A percentile compares a stretch with the other conserved stretches of the same genome.
phyloP scores from a whole-genome alignment of 2,329 filamentous ascomycete genomes.

The Ilyonectria destructans region DNA sequence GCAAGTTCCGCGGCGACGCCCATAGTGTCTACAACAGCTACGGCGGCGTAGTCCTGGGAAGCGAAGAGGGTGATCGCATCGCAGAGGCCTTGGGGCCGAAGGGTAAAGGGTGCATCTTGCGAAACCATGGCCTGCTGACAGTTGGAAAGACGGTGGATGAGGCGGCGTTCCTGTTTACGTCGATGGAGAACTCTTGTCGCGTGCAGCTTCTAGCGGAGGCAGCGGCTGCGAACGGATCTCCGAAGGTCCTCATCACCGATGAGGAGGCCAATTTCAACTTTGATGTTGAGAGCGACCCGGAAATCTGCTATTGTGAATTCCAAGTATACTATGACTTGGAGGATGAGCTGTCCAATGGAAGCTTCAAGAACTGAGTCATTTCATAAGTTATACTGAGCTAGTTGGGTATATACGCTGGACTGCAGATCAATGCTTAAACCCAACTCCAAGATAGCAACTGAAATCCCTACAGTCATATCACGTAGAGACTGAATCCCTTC shows the following conservation, averaged over 20 bases:
- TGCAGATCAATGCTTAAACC: neutral
- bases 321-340: constrained; percentile 50
- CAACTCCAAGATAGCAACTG: neutral
- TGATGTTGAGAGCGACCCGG: constrained; percentile 48
- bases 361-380: constrained; percentile 41
- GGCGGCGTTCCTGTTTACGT: constrained; percentile 78
- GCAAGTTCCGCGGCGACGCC: constrained; percentile 73
- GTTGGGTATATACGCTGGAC: neutral
- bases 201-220: constrained; percentile 51
- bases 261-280: constrained; percentile 59
- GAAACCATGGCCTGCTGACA: constrained; percentile 81
- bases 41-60: constrained; percentile 67
- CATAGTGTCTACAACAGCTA: constrained; percentile 76
- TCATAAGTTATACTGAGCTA: neutral
- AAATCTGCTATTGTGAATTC: constrained; percentile 49
- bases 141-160: constrained; percentile 82
- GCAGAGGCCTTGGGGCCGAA: constrained; percentile 72
- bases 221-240: constrained; percentile 47
- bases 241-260: constrained; percentile 59
- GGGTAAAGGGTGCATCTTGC: constrained; percentile 75
- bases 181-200: constrained; percentile 78
- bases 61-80: constrained; percentile 76
- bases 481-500: neutral
- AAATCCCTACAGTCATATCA: neutral
- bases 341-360: constrained; percentile 42